A percentile compares a stretch with the other conserved stretches of the same genome.
These are phyloP conservation scores for Phoenix dactylifera DNA, from an alignment of 176 grass and related monocot species.

Conservation along the genomic window DNA sequence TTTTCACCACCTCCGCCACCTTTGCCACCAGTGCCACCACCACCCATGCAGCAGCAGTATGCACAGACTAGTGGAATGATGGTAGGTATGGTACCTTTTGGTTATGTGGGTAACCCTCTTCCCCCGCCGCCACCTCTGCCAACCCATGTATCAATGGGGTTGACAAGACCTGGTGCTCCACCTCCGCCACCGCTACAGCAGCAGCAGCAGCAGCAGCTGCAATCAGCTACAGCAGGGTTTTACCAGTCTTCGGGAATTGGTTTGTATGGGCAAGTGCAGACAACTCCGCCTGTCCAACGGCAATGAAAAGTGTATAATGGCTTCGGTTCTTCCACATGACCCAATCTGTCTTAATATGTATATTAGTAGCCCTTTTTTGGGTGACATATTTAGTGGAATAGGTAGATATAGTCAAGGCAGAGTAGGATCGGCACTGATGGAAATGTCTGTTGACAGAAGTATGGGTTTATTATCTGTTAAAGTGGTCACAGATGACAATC, in stretches of 20 bases:
- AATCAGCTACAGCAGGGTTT: constrained; percentile 42
- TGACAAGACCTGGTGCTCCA: constrained; percentile 28
- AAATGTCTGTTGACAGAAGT: constrained; percentile 24
- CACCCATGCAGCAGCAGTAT: constrained; percentile 52
- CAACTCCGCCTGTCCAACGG: constrained; percentile 55
- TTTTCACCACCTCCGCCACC: constrained; percentile 51
- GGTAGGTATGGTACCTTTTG: constrained; percentile 38
- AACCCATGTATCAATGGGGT: constrained; percentile 27
- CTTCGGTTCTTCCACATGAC: constrained; percentile 18
- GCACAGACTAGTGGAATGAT: constrained; percentile 41
- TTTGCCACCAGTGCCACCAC: constrained; percentile 32
- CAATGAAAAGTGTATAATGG: constrained; percentile 32
- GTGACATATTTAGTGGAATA: no score
- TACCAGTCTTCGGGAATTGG: constrained; percentile 47
- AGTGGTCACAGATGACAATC: no score
- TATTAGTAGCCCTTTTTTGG: constrained; percentile 26
- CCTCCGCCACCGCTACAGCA: constrained; percentile 49
- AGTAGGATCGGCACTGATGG: constrained; percentile 26
- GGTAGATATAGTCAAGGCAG: constrained; percentile 2
- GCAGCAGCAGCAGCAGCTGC: constrained; percentile 36
- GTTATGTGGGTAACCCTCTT: constrained; percentile 35
- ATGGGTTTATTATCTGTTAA: constrained; percentile 16
- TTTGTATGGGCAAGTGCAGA: constrained; percentile 64
- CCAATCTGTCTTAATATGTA: constrained; percentile 44
- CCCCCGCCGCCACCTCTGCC: constrained; percentile 46